Conservation (phyloP, 2,329 filamentous ascomycete species). For the Scedosporium aurantiacum region DNA sequence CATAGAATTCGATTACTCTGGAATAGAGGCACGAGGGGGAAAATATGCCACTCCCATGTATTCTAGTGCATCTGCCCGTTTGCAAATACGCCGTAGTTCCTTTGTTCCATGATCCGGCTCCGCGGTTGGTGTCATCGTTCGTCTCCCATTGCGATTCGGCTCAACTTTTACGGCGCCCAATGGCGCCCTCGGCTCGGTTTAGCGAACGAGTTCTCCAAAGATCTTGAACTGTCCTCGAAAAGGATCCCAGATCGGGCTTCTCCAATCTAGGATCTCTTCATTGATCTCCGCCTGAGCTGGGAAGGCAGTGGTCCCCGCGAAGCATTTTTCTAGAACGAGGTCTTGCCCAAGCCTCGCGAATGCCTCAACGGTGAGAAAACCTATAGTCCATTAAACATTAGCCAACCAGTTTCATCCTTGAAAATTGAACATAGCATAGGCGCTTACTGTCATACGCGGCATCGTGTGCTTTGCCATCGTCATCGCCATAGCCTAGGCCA, state of each 20-base stretch:
- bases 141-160: not conserved
- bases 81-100: too few species aligned
- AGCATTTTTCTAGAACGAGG: not conserved
- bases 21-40: not conserved
- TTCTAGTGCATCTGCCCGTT: not conserved
- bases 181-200: too few species aligned
- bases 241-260: slow-evolving; percentile 10
- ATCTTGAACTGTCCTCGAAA: slow-evolving; percentile 16
- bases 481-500: not conserved
- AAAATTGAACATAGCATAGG: not conserved
- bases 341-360: slow-evolving; percentile 20
- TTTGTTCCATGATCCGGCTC: too few species aligned
- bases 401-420: too few species aligned
- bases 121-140: not conserved
- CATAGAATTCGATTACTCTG: slow-evolving; percentile 2
- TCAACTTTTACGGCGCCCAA: not conserved
- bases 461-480: slow-evolving; percentile 29
- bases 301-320: not conserved
- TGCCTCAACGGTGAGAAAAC: slow-evolving; percentile 30
- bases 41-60: not conserved
- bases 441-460: slow-evolving; percentile 49
- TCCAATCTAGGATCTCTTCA: slow-evolving; percentile 12
- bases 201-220: not conserved
- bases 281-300: not conserved
- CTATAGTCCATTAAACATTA: slow-evolving; percentile 11